These are phyloP conservation scores for Vigna angularis DNA, from an alignment of 306 rosid species.

Conservation along the genomic window DNA sequence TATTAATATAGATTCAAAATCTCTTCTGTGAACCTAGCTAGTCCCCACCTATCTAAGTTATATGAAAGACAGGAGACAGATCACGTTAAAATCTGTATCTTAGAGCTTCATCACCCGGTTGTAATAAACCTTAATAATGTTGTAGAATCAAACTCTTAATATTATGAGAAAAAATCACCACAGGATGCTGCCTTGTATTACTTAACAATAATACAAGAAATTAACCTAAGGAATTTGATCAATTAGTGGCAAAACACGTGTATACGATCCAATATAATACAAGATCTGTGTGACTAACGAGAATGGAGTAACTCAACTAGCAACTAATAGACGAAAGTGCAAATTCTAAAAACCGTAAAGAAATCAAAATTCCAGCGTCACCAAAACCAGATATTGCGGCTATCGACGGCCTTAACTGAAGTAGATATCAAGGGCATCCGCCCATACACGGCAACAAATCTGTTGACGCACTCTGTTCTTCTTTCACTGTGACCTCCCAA, in stretches of 20 bases:
- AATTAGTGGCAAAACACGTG: slow-evolving; percentile 44
- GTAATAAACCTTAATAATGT: slow-evolving; percentile 28
- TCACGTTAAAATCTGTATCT: not conserved
- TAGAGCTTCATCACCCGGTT: slow-evolving; percentile 17
- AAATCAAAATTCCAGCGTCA: slow-evolving; percentile 48
- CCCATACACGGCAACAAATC: slow-evolving; percentile 69
- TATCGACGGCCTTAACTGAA: slow-evolving; percentile 84
- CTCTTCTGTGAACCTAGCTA: not conserved
- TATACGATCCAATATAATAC: slow-evolving; percentile 48
- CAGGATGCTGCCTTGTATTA: slow-evolving; percentile 51
- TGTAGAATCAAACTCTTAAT: slow-evolving; percentile 45
- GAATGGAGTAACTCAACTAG: slow-evolving; percentile 43
- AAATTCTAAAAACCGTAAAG: slow-evolving; percentile 38
- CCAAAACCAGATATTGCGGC: slow-evolving; percentile 92
- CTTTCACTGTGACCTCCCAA: slow-evolving; percentile 85
- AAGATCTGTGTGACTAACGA: slow-evolving; percentile 42
- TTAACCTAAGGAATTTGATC: slow-evolving; percentile 52
- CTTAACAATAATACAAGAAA: slow-evolving; percentile 57
- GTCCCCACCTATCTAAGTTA: not conserved
- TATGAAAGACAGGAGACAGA: not conserved
- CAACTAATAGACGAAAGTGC: slow-evolving; percentile 45
- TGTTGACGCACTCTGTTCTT: slow-evolving; percentile 79
- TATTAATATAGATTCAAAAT: not conserved
- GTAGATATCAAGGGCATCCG: slow-evolving; percentile 82
- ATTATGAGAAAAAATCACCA: slow-evolving; percentile 36